phyloP scores from a whole-genome alignment of 257 asterid genomes.

The Ajuga chamaepitys region DNA sequence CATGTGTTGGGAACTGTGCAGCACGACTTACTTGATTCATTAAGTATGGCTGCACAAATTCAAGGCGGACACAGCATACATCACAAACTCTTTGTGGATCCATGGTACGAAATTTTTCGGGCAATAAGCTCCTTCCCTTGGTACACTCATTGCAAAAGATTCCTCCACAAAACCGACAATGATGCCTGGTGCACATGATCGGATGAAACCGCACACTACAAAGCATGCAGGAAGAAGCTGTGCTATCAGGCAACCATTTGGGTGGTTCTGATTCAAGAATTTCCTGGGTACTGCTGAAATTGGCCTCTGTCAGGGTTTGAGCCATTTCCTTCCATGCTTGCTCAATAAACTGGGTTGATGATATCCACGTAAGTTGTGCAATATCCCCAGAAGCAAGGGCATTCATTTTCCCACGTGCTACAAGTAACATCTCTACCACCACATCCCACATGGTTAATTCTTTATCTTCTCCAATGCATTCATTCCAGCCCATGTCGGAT shows the following conservation, averaged over 20 bases:
- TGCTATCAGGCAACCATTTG: constrained; percentile 94
- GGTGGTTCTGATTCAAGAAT: constrained; percentile 90
- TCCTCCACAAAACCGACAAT: constrained; percentile 95
- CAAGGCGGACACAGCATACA: constrained; percentile 90
- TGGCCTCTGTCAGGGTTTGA: constrained; percentile 80
- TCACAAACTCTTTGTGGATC: constrained; percentile 94
- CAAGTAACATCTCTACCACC: constrained; percentile 84
- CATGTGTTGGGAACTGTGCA: constrained; percentile 85
- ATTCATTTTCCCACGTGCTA: constrained; percentile 79
- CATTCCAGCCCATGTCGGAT: constrained; percentile 59
- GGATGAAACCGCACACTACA: constrained; percentile 90
- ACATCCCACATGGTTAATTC: constrained; percentile 99
- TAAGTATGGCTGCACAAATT: constrained; percentile 78
- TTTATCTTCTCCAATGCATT: constrained; percentile 49
- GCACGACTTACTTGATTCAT: constrained; percentile 92
- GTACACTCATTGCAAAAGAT: constrained; percentile 84
- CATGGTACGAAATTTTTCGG: constrained; percentile 60
- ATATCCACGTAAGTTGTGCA: constrained; percentile 54
- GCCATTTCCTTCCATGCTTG: constrained; percentile 98
- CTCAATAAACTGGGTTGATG: constrained; percentile 71
- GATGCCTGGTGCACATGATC: constrained; percentile 96
- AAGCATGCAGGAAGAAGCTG: constrained; percentile 87
- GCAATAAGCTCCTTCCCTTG: constrained; percentile 86
- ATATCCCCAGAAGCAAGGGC: constrained; percentile 74
- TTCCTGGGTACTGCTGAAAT: constrained; percentile 51